These are phyloP conservation scores for Pseudogymnoascus verrucosus DNA, from an alignment of 2,329 filamentous ascomycete genomes.

Conservation along the genomic window DNA sequence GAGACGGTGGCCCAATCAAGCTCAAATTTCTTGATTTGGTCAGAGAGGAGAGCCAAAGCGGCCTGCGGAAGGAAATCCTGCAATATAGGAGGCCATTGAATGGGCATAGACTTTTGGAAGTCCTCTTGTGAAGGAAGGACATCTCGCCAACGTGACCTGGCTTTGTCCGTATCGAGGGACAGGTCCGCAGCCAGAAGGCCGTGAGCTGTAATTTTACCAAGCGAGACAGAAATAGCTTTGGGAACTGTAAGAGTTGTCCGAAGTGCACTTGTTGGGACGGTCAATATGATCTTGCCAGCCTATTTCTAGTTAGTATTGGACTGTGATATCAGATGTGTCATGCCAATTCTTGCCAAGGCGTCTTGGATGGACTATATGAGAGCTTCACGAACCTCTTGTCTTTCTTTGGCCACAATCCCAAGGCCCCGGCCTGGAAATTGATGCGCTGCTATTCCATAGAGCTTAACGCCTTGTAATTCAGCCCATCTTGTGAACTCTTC, in stretches of 20 bases:
- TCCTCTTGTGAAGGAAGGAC: slow-evolving; percentile 58
- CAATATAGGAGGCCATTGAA: slow-evolving; percentile 42
- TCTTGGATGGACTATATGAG: slow-evolving; percentile 1
- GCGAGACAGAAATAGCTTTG: slow-evolving; percentile 43
- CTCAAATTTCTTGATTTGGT: slow-evolving; percentile 46
- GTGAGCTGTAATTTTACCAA: slow-evolving; percentile 54
- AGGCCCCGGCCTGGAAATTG: slow-evolving; percentile 65
- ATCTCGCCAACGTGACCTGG: slow-evolving; percentile 48
- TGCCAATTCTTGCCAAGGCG: background rate
- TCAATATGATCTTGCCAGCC: slow-evolving; percentile 54
- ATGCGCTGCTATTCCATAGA: slow-evolving; percentile 59
- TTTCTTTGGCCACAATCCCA: slow-evolving; percentile 64
- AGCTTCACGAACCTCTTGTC: slow-evolving; percentile 48
- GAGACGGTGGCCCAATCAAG: slow-evolving; percentile 41
- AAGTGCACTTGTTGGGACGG: slow-evolving; percentile 56
- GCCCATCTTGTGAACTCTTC: slow-evolving; percentile 63
- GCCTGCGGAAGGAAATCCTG: slow-evolving; percentile 38
- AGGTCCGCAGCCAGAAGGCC: slow-evolving; percentile 65
- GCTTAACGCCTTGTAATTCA: slow-evolving; percentile 51
- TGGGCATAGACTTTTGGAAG: slow-evolving; percentile 49
- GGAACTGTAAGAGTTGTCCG: slow-evolving; percentile 56
- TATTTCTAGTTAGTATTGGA: slow-evolving; percentile 23
- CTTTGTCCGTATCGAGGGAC: slow-evolving; percentile 42
- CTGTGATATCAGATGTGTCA: slow-evolving; percentile 6
- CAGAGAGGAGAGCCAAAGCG: slow-evolving; percentile 38